Base-by-base conservation (phyloP, 441 rosid species). In the Jatropha podagrica region DNA sequence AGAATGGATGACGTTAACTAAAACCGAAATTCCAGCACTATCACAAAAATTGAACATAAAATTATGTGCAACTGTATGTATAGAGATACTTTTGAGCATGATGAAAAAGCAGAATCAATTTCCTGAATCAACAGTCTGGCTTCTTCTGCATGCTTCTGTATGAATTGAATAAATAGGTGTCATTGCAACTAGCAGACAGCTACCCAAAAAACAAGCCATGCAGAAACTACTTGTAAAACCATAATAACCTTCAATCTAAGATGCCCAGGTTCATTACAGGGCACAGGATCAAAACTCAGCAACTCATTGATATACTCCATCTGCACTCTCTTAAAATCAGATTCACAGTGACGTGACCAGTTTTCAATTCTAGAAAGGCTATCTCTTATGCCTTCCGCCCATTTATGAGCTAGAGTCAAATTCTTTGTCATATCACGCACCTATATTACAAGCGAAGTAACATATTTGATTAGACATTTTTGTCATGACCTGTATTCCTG, bases 351-450 rank as follows among this genome's bases (percentile, higher is more conserved):
- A 73, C 51, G 65, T 13, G 86, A 82, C 89, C 88, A 82, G 65
- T 82, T 81, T 74, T 86, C 87, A 62, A 91, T 72, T 84, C 86
- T 89, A 61, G 75, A 73, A 65, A 93, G 85, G 73, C 93, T 88
- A 51, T 86, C 81, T 65, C 83, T 81, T 66, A 96, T 84, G 49
- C 90, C 94, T 83, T 90, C 90, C 37, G 88, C 95, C 97, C 98
- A 93, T 75, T 80, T 86, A 82, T 76, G 84, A 70, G 89, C 95
- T 73, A 79, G 78, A 56, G 44, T 74, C 88, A 96, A 84, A 72
- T 78, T 84, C 82, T 87, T 87, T 51, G 83, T 85, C 84, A 79
- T 84, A 69, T 87, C 82, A 48, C 99, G 89, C 54, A 96, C 95
- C 99, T 96, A 76, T 38, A 76, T 59, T 73, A 60, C 80, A 74